Conservation (phyloP, 345 rosid genomes). For the Cardamine resedifolia region DNA sequence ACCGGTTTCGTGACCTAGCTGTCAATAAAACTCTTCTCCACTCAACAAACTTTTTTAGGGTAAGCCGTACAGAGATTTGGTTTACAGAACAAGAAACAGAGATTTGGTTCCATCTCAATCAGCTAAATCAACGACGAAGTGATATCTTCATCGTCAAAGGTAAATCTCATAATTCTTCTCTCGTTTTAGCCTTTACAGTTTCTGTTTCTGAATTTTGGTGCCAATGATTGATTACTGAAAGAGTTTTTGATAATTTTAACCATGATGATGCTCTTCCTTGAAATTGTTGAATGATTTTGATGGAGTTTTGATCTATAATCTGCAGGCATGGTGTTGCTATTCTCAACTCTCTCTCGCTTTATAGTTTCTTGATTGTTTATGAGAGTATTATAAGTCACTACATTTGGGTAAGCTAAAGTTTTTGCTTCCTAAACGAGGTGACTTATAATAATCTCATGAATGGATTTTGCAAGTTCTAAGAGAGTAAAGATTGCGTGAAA, state of each 20-base stretch:
- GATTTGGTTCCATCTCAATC: background rate
- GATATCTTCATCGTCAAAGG: background rate
- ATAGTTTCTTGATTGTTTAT: slow-evolving; percentile 18
- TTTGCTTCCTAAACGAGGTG: slow-evolving; percentile 7
- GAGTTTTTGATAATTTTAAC: background rate
- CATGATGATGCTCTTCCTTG: background rate
- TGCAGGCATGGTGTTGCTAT: background rate
- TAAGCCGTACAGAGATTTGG: slow-evolving; percentile 13
- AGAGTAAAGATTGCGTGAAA: background rate
- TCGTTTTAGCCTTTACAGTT: background rate
- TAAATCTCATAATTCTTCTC: background rate
- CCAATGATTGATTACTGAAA: background rate
- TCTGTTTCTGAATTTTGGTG: background rate
- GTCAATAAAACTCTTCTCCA: background rate
- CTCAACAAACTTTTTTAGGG: slow-evolving; percentile 17
- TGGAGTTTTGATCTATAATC: background rate
- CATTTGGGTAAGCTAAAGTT: slow-evolving; percentile 8
- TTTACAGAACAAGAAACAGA: slow-evolving; percentile 19
- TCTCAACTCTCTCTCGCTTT: background rate
- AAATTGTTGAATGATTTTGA: background rate
- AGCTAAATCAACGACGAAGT: background rate
- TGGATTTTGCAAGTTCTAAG: background rate
- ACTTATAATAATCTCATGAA: slow-evolving; percentile 26
- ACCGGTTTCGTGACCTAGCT: slow-evolving; percentile 2
- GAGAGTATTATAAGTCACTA: slow-evolving; percentile 35